phyloP scores from a whole-genome alignment of 306 rosid species.

The Vicia sativa region DNA sequence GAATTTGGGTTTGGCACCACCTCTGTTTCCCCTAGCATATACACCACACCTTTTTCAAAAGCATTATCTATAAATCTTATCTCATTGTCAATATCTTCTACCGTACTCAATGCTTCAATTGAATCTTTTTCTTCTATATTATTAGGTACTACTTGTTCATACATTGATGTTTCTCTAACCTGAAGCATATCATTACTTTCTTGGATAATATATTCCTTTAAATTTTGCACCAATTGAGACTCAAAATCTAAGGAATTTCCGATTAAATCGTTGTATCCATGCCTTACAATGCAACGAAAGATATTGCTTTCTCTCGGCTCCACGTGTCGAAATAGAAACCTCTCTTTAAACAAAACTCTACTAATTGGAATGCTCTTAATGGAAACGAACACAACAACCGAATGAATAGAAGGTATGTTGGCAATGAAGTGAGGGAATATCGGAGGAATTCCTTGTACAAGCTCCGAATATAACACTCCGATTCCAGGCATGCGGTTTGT shows the following conservation, averaged over 20 bases:
- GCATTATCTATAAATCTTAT: conserved; percentile 49
- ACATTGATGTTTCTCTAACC: background rate
- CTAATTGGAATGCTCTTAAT: conserved; percentile 59
- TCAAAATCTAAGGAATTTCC: conserved; percentile 53
- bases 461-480: no score
- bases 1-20: conserved; percentile 56
- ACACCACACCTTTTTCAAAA: no score
- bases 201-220: no score
- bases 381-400: conserved; percentile 59
- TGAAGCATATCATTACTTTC: conserved; percentile 29
- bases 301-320: conserved; percentile 55
- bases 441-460: conserved; percentile 72
- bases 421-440: conserved; percentile 65
- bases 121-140: conserved; percentile 9
- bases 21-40: conserved; percentile 60
- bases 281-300: conserved; percentile 66
- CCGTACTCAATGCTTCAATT: background rate
- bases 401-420: conserved; percentile 59
- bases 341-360: conserved; percentile 50
- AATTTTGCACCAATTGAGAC: no score
- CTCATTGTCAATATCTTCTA: conserved; percentile 44
- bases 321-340: conserved; percentile 58
- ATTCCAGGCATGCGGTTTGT: no score
- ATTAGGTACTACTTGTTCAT: no score
- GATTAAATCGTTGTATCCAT: conserved; percentile 58